Evolutionary conservation across 768 basidiomycete species (phyloP).

Genomic region (Naematelia aurantialba): DNA sequence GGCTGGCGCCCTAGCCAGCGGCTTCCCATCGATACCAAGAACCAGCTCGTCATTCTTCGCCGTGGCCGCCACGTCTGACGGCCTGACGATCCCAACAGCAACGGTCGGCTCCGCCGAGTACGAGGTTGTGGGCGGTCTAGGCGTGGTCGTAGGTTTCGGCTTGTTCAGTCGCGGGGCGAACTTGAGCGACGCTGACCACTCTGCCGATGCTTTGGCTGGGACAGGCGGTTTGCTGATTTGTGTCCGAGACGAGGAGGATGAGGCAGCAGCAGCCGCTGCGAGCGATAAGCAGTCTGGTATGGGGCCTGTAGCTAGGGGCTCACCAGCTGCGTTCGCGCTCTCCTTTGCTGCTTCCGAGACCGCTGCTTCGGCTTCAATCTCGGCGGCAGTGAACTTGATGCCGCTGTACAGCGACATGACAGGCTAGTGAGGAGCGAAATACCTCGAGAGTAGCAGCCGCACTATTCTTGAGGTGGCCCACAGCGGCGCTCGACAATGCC

Average conservation of each 20-base stretch:
- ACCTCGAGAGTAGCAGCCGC: too few relatives aligned
- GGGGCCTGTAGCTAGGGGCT: constrained; percentile 4
- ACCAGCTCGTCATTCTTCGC: constrained; percentile 18
- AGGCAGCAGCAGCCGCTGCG: not conserved
- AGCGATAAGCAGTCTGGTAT: not conserved
- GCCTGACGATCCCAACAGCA: constrained; percentile 17
- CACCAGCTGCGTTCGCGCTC: not conserved
- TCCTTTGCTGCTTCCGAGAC: not conserved
- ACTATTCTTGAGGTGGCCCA: too few relatives aligned
- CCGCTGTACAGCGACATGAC: constrained; percentile 45
- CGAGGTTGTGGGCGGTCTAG: constrained; percentile 15
- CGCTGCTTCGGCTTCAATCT: constrained; percentile 10
- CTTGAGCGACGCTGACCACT: constrained; percentile 41
- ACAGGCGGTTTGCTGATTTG: not conserved
- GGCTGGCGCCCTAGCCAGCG: constrained; percentile 43
- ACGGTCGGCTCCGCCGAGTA: constrained; percentile 1
- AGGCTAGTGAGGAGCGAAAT: not conserved
- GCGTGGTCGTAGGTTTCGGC: constrained; percentile 17
- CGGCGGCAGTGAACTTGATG: constrained; percentile 36
- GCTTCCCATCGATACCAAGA: constrained; percentile 39
- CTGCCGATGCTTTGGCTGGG: constrained; percentile 14
- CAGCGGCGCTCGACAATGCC: too few relatives aligned
- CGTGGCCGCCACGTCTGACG: constrained; percentile 5
- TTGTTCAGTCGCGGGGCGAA: constrained; percentile 46
- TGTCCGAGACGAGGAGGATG: not conserved